Percentiles rank a stretch among this genome's conserved stretches.
These are phyloP conservation scores for Cicer judaicum DNA, from an alignment of 306 rosid genomes.

Conservation along the genomic window DNA sequence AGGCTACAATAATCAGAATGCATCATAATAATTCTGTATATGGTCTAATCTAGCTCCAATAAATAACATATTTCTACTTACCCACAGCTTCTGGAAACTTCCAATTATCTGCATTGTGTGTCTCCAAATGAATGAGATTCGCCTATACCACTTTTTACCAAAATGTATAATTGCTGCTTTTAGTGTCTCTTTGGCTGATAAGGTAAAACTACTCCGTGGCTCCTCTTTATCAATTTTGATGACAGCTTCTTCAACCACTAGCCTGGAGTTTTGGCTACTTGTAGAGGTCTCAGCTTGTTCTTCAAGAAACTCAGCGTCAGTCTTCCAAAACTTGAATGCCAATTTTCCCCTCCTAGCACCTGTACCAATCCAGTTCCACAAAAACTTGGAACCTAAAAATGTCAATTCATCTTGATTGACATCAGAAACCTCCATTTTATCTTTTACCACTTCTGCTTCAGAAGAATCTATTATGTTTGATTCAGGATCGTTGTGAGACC, in stretches of 20 bases:
- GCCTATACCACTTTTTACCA: conserved; percentile 79
- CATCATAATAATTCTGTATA: conserved; percentile 1
- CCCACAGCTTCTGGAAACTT: conserved; percentile 81
- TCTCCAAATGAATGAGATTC: conserved; percentile 74
- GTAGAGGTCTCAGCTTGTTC: conserved; percentile 67
- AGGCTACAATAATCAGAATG: conserved; percentile 17
- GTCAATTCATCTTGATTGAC: conserved; percentile 67
- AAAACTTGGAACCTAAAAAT: conserved; percentile 65
- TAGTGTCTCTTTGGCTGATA: conserved; percentile 75
- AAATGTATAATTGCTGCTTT: conserved; percentile 72
- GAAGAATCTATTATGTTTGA: conserved; percentile 53
- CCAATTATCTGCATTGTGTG: conserved; percentile 60
- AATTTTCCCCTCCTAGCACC: conserved; percentile 68
- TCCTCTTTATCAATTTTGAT: conserved; percentile 71
- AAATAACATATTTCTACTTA: conserved; percentile 54
- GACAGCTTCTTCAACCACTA: conserved; percentile 59
- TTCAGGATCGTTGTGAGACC: conserved; percentile 74
- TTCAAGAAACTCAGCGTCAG: conserved; percentile 68
- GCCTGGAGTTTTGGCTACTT: conserved; percentile 54
- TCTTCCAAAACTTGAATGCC: conserved; percentile 66
- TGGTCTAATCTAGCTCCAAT: conserved; percentile 33
- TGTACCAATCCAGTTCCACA: conserved; percentile 81
- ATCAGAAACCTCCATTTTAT: conserved; percentile 59
- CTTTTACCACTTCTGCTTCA: conserved; percentile 44
- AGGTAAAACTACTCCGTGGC: conserved; percentile 56